Evolutionary conservation across 2,329 filamentous ascomycete species (phyloP).

Genomic region (Cladosporium halotolerans): DNA sequence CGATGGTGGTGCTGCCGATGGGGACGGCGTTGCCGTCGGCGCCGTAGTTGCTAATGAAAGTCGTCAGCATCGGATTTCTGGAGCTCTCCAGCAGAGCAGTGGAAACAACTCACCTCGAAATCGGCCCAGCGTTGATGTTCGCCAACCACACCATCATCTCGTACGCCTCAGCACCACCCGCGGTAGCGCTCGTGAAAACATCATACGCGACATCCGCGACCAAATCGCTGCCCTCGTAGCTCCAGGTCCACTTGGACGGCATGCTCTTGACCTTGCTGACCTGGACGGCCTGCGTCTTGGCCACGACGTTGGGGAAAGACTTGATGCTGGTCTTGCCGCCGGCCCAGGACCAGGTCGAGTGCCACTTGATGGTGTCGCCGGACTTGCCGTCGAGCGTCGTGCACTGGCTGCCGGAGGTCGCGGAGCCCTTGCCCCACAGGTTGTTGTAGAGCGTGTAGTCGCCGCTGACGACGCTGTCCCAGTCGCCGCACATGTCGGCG

Average conservation of each 20-base stretch:
- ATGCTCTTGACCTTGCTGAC: slow-evolving; percentile 37
- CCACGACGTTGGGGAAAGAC: slow-evolving; percentile 39
- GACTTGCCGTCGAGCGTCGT: slow-evolving; percentile 36
- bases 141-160: slow-evolving; percentile 63
- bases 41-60: slow-evolving; percentile 32
- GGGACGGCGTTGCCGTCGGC: slow-evolving; percentile 25
- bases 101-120: slow-evolving; percentile 41
- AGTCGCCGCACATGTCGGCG: slow-evolving; percentile 26
- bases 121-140: slow-evolving; percentile 52
- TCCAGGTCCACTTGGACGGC: slow-evolving; percentile 42
- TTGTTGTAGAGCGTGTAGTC: slow-evolving; percentile 35
- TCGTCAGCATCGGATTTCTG: neutral
- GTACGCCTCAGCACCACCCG: slow-evolving; percentile 45
- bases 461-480: slow-evolving; percentile 24
- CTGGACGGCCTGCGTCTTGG: slow-evolving; percentile 27
- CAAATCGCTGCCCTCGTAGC: slow-evolving; percentile 44
- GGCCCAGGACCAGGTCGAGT: slow-evolving; percentile 32
- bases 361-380: slow-evolving; percentile 37
- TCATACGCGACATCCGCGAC: slow-evolving; percentile 58
- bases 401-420: slow-evolving; percentile 42
- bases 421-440: slow-evolving; percentile 39
- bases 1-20: slow-evolving; percentile 48
- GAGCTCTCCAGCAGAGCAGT: neutral
- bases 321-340: slow-evolving; percentile 33
- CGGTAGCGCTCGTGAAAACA: slow-evolving; percentile 50